These are phyloP conservation scores for Linum trigynum DNA, from an alignment of 345 rosid genomes.

Conservation along the genomic window DNA sequence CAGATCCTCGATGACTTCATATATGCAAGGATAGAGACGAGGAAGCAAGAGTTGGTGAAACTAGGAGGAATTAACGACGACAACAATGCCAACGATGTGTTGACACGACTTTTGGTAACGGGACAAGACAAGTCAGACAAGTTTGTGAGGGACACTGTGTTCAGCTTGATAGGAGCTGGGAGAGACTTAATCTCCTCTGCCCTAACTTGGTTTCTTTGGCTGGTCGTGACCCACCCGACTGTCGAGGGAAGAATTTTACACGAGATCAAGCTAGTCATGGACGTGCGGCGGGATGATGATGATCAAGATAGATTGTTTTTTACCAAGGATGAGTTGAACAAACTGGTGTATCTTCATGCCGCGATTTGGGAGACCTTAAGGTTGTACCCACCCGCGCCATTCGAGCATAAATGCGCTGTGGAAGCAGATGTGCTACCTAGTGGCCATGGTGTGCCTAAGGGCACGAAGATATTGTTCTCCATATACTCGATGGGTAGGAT, in stretches of 20 bases:
- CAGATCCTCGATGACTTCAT: not conserved
- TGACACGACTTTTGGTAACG: not conserved
- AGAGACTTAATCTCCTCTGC: not conserved
- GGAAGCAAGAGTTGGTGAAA: not conserved
- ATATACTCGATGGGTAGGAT: too few species aligned
- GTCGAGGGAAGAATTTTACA: slow-evolving; percentile 2
- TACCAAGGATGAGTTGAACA: not conserved
- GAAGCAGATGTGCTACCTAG: slow-evolving; percentile 2
- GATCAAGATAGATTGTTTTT: not conserved
- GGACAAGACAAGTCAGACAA: not conserved
- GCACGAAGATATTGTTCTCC: not conserved
- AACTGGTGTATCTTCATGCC: slow-evolving; percentile 13
- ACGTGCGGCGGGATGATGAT: too few species aligned
- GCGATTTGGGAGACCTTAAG: not conserved
- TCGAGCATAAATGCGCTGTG: not conserved
- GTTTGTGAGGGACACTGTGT: slow-evolving; percentile 1
- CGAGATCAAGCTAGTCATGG: not conserved
- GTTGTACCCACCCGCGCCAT: slow-evolving; percentile 11
- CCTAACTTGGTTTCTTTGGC: not conserved
- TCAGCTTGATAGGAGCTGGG: slow-evolving; percentile 2
- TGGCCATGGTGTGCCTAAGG: not conserved
- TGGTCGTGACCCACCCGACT: not conserved
- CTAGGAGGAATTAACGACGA: not conserved
- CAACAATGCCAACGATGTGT: not conserved
- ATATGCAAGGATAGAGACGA: not conserved